Evolutionary conservation across 306 rosid species (phyloP).

Genomic region (Vicia villosa): DNA sequence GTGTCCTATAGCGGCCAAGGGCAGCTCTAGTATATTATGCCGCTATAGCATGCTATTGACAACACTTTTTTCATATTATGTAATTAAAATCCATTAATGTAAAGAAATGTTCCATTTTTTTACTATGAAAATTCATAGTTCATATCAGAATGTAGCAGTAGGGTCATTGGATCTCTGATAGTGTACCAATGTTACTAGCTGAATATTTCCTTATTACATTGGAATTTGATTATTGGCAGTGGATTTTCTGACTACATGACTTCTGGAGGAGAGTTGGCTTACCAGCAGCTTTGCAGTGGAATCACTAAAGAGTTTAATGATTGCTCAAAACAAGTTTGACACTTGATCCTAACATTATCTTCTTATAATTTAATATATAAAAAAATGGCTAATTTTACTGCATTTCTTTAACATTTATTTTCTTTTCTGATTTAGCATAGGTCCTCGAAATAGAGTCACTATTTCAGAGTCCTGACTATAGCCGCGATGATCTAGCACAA

Average conservation of each 20-base stretch:
- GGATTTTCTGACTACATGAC: conserved; percentile 73
- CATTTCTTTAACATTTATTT: conserved; percentile 35
- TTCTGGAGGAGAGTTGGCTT: conserved; percentile 66
- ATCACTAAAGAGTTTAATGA: conserved; percentile 77
- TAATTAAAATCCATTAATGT: background rate
- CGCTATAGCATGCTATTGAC: background rate
- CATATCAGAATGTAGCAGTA: background rate
- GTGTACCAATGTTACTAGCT: background rate
- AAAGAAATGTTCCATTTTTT: background rate
- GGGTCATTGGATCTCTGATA: background rate
- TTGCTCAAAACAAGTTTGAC: conserved; percentile 73
- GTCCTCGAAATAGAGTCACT: conserved; percentile 71
- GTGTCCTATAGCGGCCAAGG: background rate
- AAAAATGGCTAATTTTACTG: conserved; percentile 19
- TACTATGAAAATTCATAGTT: background rate
- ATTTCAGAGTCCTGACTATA: conserved; percentile 56
- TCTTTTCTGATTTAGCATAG: conserved; percentile 48
- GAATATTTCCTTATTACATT: conserved; percentile 1
- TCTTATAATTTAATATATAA: background rate
- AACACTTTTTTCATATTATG: background rate
- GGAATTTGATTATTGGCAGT: conserved; percentile 46
- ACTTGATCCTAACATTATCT: conserved; percentile 25
- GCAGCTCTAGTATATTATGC: background rate
- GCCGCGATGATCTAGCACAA: conserved; percentile 75
- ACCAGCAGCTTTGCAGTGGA: conserved; percentile 79